These are phyloP conservation scores for Iris macrosiphon DNA, from an alignment of 106 monocot genomes.

Conservation along the genomic window DNA sequence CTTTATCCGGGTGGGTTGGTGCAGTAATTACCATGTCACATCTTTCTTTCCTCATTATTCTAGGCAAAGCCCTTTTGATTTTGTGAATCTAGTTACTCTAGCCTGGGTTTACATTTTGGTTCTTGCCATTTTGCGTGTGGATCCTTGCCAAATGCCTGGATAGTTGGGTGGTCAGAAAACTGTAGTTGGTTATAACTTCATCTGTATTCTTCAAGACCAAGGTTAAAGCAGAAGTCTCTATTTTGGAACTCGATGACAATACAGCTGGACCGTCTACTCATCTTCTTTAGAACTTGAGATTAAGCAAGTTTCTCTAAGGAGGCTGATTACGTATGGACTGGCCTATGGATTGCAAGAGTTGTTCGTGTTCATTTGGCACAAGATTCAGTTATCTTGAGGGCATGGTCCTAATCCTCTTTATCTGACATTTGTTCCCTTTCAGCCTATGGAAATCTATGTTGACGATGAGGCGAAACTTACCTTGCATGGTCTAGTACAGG, in stretches of 20 bases:
- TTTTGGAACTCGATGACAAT: too few relatives aligned
- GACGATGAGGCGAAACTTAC: slow-evolving; percentile 98
- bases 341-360: slow-evolving; percentile 2
- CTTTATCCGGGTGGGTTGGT: neutral
- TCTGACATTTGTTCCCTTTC: slow-evolving; percentile 70
- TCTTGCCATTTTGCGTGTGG: neutral
- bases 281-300: neutral
- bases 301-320: slow-evolving; percentile 9
- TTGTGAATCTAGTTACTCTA: too few relatives aligned
- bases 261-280: too few relatives aligned
- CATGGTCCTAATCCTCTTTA: slow-evolving; percentile 44
- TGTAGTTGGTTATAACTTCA: neutral
- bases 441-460: slow-evolving; percentile 99
- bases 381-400: slow-evolving; percentile 44
- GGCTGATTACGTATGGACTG: slow-evolving; percentile 9
- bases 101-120: neutral
- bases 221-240: neutral
- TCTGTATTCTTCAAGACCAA: too few relatives aligned
- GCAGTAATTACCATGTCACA: too few relatives aligned
- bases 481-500: slow-evolving; percentile 97
- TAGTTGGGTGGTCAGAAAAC: neutral
- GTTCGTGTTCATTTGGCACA: slow-evolving; percentile 41
- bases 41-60: too few relatives aligned
- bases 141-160: neutral
- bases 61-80: too few relatives aligned